These are phyloP conservation scores for Schoenoplectus tabernaemontani DNA, from an alignment of 202 grass and related monocot genomes.

Conservation along the genomic window DNA sequence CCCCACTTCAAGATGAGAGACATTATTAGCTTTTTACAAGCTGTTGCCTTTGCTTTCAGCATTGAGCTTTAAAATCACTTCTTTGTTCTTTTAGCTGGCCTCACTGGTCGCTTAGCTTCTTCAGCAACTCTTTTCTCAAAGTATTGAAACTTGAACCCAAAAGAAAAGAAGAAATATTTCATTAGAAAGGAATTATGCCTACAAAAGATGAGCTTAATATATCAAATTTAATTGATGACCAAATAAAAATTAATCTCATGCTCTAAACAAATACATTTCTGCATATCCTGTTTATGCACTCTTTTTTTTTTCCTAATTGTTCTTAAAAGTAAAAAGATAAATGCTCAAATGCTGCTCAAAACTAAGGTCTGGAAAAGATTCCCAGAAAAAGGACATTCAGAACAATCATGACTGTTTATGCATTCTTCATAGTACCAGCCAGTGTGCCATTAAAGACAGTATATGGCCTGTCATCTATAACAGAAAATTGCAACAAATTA, in stretches of 20 bases:
- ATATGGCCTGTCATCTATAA: neutral
- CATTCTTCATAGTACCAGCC: too few species aligned
- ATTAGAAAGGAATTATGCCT: neutral
- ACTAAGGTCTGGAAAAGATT: neutral
- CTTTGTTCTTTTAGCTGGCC: slow-evolving; percentile 53
- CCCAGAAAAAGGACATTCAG: neutral
- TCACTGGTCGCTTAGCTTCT: slow-evolving; percentile 23
- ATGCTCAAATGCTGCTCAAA: neutral
- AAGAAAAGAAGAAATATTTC: neutral
- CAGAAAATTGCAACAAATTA: neutral
- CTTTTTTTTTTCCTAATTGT: neutral
- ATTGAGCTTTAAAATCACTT: slow-evolving; percentile 31
- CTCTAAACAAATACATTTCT: neutral
- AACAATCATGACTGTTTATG: too few species aligned
- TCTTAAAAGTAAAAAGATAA: neutral
- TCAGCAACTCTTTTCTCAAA: slow-evolving; percentile 46
- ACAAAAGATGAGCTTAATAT: neutral
- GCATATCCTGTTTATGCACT: neutral
- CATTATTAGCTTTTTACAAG: neutral
- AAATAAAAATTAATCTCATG: neutral
- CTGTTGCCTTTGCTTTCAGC: neutral
- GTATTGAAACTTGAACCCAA: slow-evolving; percentile 41
- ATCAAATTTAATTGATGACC: neutral
- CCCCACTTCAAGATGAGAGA: neutral
- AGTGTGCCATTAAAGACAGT: neutral